Evolutionary conservation across 176 grass and related monocot species (phyloP).

Genomic region (Eleusine coracana): DNA sequence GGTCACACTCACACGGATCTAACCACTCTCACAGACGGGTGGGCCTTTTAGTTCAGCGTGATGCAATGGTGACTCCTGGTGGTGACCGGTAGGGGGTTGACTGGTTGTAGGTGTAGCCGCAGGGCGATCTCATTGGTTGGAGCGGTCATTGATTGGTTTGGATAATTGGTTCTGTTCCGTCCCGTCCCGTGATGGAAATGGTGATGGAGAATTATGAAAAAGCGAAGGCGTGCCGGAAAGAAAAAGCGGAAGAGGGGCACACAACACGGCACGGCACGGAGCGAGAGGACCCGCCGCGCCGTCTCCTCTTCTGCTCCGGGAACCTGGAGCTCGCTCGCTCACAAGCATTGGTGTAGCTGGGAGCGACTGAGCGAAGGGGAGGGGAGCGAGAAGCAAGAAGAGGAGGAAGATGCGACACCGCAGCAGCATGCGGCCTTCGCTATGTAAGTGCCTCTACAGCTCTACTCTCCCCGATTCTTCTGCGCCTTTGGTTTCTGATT

Average conservation of each 20-base stretch:
- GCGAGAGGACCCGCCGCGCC: background rate
- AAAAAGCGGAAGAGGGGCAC: background rate
- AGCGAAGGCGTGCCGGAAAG: slow-evolving; percentile 27
- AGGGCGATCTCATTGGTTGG: background rate
- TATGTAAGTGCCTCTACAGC: slow-evolving; percentile 23
- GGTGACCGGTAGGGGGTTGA: background rate
- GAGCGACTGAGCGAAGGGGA: background rate
- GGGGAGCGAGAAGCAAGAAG: background rate
- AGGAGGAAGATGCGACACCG: background rate
- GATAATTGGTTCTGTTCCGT: slow-evolving; percentile 3
- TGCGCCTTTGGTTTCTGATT: background rate
- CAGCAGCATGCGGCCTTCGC: slow-evolving; percentile 38
- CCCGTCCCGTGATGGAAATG: slow-evolving; percentile 3
- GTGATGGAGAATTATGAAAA: slow-evolving; percentile 4
- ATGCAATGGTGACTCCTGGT: background rate
- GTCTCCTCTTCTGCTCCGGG: slow-evolving; percentile 5
- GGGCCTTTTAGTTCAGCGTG: background rate
- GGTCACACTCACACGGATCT: background rate
- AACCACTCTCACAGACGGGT: background rate
- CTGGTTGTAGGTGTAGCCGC: background rate
- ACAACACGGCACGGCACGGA: background rate
- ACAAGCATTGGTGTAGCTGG: background rate
- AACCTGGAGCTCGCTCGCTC: slow-evolving; percentile 21
- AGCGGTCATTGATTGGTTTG: slow-evolving; percentile 16
- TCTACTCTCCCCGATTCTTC: background rate